Conservation (phyloP, 768 basidiomycete species). For the Lactarius hatsudake region DNA sequence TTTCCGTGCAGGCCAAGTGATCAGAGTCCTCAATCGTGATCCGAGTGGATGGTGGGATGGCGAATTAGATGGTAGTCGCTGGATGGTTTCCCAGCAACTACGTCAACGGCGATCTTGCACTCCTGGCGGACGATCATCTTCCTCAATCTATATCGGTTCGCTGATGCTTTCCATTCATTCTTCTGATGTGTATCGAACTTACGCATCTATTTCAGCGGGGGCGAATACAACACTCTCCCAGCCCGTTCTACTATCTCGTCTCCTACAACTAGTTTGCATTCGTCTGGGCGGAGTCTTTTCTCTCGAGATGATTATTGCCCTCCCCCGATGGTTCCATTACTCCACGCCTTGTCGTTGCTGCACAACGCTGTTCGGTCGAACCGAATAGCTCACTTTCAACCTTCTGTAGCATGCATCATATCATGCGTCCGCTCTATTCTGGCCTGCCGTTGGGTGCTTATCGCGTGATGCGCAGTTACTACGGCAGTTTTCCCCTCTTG, state of each 20-base stretch:
- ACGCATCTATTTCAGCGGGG: constrained; percentile 13
- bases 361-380: constrained; percentile 81
- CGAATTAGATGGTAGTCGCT: constrained; percentile 77
- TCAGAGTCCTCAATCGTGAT: constrained; percentile 87
- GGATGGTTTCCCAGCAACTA: constrained; percentile 99
- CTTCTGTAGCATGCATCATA: constrained; percentile 92
- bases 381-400: constrained; percentile 82
- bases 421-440: constrained; percentile 89
- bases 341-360: constrained; percentile 82
- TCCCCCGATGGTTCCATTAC: constrained; percentile 76
- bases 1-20: constrained; percentile 88
- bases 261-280: constrained; percentile 14
- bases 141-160: constrained; percentile 43
- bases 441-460: constrained; percentile 77
- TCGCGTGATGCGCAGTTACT: constrained; percentile 77
- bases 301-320: constrained; percentile 51
- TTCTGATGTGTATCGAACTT: neutral
- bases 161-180: constrained; percentile 4
- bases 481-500: constrained; percentile 59
- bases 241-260: constrained; percentile 14
- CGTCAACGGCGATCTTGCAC: constrained; percentile 63
- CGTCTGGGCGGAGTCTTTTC: constrained; percentile 21
- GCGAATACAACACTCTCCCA: constrained; percentile 33
- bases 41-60: constrained; percentile 98
- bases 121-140: constrained; percentile 58